These are phyloP conservation scores for Fagus crenata DNA, from an alignment of 306 rosid species.

Conservation along the genomic window DNA sequence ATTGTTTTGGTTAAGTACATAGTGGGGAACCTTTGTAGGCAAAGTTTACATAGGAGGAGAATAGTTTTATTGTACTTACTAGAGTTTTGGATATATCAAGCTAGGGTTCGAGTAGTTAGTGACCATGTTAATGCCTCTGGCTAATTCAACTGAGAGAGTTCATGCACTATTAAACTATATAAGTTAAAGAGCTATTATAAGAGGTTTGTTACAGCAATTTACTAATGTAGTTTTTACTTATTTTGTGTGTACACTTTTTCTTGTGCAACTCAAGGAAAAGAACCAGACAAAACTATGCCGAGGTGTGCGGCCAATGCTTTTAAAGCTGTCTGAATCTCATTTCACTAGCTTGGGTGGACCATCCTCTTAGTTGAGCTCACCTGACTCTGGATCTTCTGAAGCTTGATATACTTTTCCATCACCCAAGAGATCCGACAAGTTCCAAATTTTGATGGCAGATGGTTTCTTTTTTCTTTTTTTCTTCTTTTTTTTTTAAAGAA, in stretches of 20 bases:
- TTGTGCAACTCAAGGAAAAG: constrained; percentile 39
- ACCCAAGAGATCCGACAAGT: too few species aligned
- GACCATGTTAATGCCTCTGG: background rate
- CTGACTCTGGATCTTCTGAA: too few species aligned
- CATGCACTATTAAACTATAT: too few species aligned
- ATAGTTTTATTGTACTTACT: background rate
- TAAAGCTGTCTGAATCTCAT: constrained; percentile 59
- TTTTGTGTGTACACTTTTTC: constrained; percentile 13
- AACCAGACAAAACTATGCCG: constrained; percentile 44
- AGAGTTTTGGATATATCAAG: background rate
- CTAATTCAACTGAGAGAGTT: background rate
- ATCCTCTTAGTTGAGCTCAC: constrained; percentile 34
- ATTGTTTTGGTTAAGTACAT: background rate
- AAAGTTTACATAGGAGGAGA: background rate
- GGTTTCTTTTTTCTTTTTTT: constrained; percentile 40
- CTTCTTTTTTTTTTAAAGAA: constrained; percentile 54
- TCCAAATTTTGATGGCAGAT: constrained; percentile 52
- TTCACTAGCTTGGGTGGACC: constrained; percentile 58
- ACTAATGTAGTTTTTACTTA: constrained; percentile 21
- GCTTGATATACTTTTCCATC: too few species aligned
- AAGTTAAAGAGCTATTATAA: too few species aligned
- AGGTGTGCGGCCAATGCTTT: constrained; percentile 69
- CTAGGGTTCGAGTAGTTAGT: background rate
- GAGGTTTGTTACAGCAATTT: background rate
- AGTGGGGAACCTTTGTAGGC: background rate